Percentiles rank a stretch among this genome's conserved stretches.
phyloP scores from a whole-genome alignment of 805 yeast species.

The Lipomyces chichibuensis region DNA sequence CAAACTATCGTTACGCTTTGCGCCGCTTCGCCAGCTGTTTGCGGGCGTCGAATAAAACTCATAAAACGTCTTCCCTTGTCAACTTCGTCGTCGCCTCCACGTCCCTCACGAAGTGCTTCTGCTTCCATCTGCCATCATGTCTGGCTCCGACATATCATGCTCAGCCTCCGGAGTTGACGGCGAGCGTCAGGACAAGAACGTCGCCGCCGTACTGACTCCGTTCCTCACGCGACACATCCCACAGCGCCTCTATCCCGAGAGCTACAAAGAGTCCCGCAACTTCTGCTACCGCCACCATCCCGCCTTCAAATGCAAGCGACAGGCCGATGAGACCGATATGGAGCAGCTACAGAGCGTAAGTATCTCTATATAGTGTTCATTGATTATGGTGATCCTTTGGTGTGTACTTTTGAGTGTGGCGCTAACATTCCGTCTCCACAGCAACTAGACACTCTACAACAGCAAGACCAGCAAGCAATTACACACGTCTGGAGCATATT shows the following conservation, averaged over 20 bases:
- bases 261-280: slow-evolving; percentile 38
- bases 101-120: neutral
- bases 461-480: slow-evolving; percentile 75
- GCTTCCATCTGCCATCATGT: neutral
- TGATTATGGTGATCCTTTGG: slow-evolving; percentile 43
- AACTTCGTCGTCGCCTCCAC: neutral
- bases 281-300: slow-evolving; percentile 96
- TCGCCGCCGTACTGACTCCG: slow-evolving; percentile 26
- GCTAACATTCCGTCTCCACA: slow-evolving; percentile 40
- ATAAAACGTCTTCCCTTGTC: neutral
- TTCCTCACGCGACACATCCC: slow-evolving; percentile 35
- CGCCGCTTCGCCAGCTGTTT: neutral
- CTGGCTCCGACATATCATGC: neutral
- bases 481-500: slow-evolving; percentile 84
- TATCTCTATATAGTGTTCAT: neutral
- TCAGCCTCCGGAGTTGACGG: neutral
- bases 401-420: slow-evolving; percentile 41
- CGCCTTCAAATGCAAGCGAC: slow-evolving; percentile 71
- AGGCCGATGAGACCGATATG: slow-evolving; percentile 66
- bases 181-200: neutral
- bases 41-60: too few species aligned
- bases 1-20: neutral
- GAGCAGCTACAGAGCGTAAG: slow-evolving; percentile 57
- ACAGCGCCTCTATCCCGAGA: slow-evolving; percentile 30
- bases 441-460: slow-evolving; percentile 52